Base-by-base conservation (phyloP, 2,329 filamentous ascomycete species). In the Raffaelea albimanens region DNA sequence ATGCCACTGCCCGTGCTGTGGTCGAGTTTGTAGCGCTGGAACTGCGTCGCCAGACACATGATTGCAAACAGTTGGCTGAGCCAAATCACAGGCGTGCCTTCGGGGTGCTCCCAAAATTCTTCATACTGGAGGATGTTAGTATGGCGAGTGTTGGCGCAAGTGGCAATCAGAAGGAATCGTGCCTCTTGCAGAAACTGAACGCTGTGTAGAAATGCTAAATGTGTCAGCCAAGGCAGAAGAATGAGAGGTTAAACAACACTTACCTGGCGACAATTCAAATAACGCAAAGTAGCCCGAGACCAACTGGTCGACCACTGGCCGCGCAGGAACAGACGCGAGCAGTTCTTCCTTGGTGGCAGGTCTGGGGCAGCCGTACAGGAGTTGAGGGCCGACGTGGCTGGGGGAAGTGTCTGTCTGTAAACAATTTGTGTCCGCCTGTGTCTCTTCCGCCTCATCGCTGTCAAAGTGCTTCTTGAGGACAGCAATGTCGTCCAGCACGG, bases 51-150 rank as follows among this genome's bases (percentile, higher is more conserved):
- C 4, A 66, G 50, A 50, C 60, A 61, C 20, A 67, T 44, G 3
- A 68, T 63, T 3, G 59, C 57, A 49, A 63, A 68, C 4, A 68
- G 52, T 1, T 67, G 57, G 4, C 61, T 63, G 3, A 66, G 56
- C 65, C 66, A 69, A 50, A 68, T 63, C 2, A 55, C 55, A 0
- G 64, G 58, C 10, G 59, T 57, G 1, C 55, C 52, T 3, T 53
- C 45, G 2, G 63, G 64, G 16, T 59, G 53, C 21, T 56, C 51
- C 65, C 65, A 68, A 52, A 66, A 68, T 7, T 52, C 53, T 19
- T 59, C 57, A 42, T 69, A 69, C 56, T 60, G 31, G n/a, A 39
- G 36, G 14, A 19, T 39, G 16, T 23, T 41, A 18, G 20, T 8
- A 8, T 14, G 40, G 20, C 19, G 3, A 21, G 40, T 5, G 20